Evolutionary conservation across 106 monocot genomes (phyloP).

Genomic region (Posidonia australis): DNA sequence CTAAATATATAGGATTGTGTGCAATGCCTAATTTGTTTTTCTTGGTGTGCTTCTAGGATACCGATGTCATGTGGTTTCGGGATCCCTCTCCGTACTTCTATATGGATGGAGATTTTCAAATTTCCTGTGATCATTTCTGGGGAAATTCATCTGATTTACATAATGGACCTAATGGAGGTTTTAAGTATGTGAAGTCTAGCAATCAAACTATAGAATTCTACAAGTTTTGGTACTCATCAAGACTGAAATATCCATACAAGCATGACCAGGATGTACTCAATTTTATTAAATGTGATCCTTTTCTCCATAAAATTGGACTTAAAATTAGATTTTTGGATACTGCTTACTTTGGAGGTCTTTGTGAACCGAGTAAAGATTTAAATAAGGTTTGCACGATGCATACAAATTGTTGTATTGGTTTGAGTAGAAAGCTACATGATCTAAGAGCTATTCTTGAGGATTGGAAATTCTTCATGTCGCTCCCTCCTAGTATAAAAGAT

Average conservation of each 20-base stretch:
- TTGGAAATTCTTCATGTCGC: conserved; percentile 9
- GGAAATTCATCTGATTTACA: conserved; percentile 7
- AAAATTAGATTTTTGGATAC: conserved; percentile 11
- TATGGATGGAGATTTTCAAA: conserved; percentile 12
- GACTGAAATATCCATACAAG: conserved; percentile 2
- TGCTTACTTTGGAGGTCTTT: conserved; percentile 15
- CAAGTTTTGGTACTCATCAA: conserved; percentile 13
- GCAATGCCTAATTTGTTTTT: neutral
- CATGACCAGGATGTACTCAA: conserved; percentile 22
- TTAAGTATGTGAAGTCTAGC: conserved; percentile 16
- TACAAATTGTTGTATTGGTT: conserved; percentile 16
- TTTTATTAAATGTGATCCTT: conserved; percentile 6
- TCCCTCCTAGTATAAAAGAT: neutral
- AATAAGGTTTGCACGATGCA: conserved; percentile 22
- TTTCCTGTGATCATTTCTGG: conserved; percentile 7
- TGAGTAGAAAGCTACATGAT: conserved; percentile 12
- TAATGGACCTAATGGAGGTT: conserved; percentile 7
- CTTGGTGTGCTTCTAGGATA: conserved; percentile 4
- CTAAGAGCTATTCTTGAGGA: conserved; percentile 13
- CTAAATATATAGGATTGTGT: neutral
- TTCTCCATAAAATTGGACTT: conserved; percentile 9
- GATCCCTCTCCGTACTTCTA: conserved; percentile 5
- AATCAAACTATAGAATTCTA: conserved; percentile 14
- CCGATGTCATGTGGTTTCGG: conserved; percentile 14
- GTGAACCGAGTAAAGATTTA: conserved; percentile 14